Evolutionary conservation across 768 basidiomycete species (phyloP).

Genomic region (Strobilomyces dryophilus): DNA sequence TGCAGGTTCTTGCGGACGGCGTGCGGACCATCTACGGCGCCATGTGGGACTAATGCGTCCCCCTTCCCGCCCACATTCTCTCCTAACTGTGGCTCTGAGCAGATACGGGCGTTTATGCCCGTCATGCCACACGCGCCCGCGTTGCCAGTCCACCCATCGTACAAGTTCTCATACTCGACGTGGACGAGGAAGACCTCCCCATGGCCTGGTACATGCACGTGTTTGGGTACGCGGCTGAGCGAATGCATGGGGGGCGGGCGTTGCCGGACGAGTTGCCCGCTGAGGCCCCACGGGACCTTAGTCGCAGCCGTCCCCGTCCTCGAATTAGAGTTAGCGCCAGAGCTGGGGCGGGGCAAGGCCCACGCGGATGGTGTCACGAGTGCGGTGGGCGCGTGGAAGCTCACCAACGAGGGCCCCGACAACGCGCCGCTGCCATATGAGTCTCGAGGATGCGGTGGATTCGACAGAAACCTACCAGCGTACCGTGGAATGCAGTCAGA

Average conservation of each 20-base stretch:
- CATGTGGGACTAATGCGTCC: slow-evolving; percentile 53
- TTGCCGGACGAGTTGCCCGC: slow-evolving; percentile 61
- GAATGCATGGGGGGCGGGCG: slow-evolving; percentile 57
- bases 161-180: slow-evolving; percentile 69
- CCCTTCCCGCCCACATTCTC: too few relatives aligned
- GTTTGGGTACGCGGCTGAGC: slow-evolving; percentile 67
- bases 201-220: slow-evolving; percentile 87
- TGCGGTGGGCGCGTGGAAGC: slow-evolving; percentile 45
- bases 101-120: slow-evolving; percentile 80
- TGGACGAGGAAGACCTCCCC: slow-evolving; percentile 75
- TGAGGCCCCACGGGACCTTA: slow-evolving; percentile 74
- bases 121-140: slow-evolving; percentile 53
- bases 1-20: slow-evolving; percentile 73
- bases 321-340: too few relatives aligned
- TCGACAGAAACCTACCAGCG: too few relatives aligned
- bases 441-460: too few relatives aligned
- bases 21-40: slow-evolving; percentile 71
- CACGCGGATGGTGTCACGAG: too few relatives aligned
- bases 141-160: slow-evolving; percentile 58
- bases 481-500: too few relatives aligned
- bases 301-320: too few relatives aligned
- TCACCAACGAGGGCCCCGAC: slow-evolving; percentile 31
- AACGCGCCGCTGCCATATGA: slow-evolving; percentile 68
- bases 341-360: slow-evolving; percentile 19
- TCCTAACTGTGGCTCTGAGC: too few relatives aligned